phyloP scores from a whole-genome alignment of 225 moss, liverwort and hornwort genomes.

The Anthoceros angustus region DNA sequence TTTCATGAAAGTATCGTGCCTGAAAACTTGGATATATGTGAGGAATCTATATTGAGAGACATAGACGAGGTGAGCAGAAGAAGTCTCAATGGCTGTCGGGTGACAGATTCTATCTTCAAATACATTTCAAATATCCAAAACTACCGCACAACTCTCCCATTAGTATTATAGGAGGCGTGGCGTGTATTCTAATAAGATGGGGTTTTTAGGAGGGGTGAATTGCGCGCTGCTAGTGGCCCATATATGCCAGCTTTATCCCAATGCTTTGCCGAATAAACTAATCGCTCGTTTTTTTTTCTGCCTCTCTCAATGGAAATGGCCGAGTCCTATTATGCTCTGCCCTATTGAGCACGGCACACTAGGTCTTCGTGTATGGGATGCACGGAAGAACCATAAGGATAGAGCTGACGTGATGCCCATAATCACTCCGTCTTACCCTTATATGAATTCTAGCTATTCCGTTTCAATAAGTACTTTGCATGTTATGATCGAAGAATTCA shows the following conservation, averaged over 20 bases:
- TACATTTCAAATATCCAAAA: conserved; percentile 83
- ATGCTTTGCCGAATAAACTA: conserved; percentile 91
- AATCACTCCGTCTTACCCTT: conserved; percentile 94
- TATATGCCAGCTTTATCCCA: conserved; percentile 95
- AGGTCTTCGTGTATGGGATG: conserved; percentile 88
- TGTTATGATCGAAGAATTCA: conserved; percentile 96
- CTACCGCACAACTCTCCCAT: conserved; percentile 91
- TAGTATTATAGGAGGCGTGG: conserved; percentile 95
- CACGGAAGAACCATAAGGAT: conserved; percentile 78
- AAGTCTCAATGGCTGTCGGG: conserved; percentile 87
- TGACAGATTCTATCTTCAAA: conserved; percentile 85
- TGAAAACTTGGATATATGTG: conserved; percentile 85
- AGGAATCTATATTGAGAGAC: conserved; percentile 67
- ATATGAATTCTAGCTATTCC: conserved; percentile 93
- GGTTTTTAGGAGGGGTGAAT: conserved; percentile 95
- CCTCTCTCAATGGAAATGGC: conserved; percentile 96
- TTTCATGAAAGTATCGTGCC: conserved; percentile 76
- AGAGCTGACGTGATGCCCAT: conserved; percentile 89
- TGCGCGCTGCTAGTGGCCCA: conserved; percentile 97
- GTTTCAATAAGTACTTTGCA: conserved; percentile 83
- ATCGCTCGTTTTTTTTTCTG: conserved; percentile 91
- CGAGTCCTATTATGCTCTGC: conserved; percentile 95
- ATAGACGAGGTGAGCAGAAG: conserved; percentile 97
- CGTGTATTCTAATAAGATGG: conserved; percentile 92
- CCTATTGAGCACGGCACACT: conserved; percentile 87